Percentiles rank a stretch among this genome's conserved stretches.
Conservation (phyloP, 371 early-diverging fungal genomes). For the Lichtheimia hyalospora region DNA sequence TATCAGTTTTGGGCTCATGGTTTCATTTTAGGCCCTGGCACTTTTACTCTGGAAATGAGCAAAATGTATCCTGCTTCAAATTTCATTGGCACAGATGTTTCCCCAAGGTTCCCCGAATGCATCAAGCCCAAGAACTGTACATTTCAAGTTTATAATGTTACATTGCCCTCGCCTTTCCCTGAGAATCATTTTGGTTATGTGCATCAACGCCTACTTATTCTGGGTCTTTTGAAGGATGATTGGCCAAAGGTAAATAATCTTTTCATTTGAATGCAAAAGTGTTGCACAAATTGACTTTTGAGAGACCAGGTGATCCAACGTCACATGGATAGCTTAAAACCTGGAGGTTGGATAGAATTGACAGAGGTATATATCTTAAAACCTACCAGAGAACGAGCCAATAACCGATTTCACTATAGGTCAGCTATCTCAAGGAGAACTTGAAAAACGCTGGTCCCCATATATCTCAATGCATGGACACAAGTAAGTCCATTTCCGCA, state of each 20-base stretch:
- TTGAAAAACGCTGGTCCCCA: no score
- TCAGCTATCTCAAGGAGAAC: no score
- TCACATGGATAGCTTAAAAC: slow-evolving; percentile 20
- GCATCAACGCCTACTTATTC: slow-evolving; percentile 36
- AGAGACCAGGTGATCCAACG: slow-evolving; percentile 12
- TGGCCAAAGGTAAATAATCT: slow-evolving; percentile 14
- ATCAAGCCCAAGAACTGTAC: slow-evolving; percentile 42
- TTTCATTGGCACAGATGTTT: slow-evolving; percentile 44
- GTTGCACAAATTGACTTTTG: background rate
- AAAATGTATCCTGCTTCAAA: slow-evolving; percentile 52
- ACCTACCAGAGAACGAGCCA: no score
- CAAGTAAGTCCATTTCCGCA: no score
- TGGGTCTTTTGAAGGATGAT: slow-evolving; percentile 25
- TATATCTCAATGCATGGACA: no score
- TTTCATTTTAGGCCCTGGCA: slow-evolving; percentile 24
- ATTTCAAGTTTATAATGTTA: slow-evolving; percentile 35
- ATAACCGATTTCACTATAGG: no score
- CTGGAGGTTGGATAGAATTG: slow-evolving; percentile 43
- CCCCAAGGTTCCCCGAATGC: slow-evolving; percentile 32
- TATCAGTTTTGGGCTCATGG: background rate
- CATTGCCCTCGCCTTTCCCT: slow-evolving; percentile 42
- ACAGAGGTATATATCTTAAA: slow-evolving; percentile 15
- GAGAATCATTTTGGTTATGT: slow-evolving; percentile 41
- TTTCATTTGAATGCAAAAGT: no score
- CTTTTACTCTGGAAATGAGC: slow-evolving; percentile 59